These are phyloP conservation scores for Nyctanthes arbortristis DNA, from an alignment of 257 asterid genomes.

Conservation along the genomic window DNA sequence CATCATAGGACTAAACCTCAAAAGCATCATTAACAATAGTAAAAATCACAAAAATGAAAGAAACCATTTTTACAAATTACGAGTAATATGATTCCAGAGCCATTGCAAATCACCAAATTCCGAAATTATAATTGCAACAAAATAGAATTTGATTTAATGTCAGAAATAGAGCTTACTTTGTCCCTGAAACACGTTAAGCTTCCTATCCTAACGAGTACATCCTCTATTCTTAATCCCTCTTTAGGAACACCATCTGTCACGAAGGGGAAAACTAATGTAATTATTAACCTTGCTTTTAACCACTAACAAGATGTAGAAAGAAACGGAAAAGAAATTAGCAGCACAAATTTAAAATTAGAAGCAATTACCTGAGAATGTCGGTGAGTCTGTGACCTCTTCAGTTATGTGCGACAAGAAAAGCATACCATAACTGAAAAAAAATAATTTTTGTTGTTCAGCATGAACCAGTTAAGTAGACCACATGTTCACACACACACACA, in stretches of 20 bases:
- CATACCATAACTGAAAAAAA: constrained; percentile 61
- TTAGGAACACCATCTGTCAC: constrained; percentile 96
- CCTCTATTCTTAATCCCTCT: constrained; percentile 87
- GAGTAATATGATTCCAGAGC: neutral
- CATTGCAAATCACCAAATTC: neutral
- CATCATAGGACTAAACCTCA: neutral
- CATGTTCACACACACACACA: constrained; percentile 17
- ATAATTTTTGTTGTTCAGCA: constrained; percentile 20
- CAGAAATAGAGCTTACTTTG: constrained; percentile 52
- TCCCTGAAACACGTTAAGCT: constrained; percentile 66
- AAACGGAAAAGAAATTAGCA: constrained; percentile 16
- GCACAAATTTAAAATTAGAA: constrained; percentile 11
- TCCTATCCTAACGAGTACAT: constrained; percentile 84
- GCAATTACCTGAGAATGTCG: constrained; percentile 73
- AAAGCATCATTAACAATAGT: constrained; percentile 3
- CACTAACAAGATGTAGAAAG: constrained; percentile 21
- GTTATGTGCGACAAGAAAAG: constrained; percentile 74
- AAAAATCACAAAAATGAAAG: no score
- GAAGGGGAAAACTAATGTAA: constrained; percentile 20
- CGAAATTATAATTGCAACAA: neutral
- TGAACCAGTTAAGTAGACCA: constrained; percentile 1
- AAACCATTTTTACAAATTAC: no score
- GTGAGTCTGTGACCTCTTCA: constrained; percentile 68
- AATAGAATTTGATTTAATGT: neutral
- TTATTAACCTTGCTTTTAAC: constrained; percentile 22